phyloP scores from a whole-genome alignment of 2,329 filamentous ascomycete species.

The Sporothrix dimorphospora region DNA sequence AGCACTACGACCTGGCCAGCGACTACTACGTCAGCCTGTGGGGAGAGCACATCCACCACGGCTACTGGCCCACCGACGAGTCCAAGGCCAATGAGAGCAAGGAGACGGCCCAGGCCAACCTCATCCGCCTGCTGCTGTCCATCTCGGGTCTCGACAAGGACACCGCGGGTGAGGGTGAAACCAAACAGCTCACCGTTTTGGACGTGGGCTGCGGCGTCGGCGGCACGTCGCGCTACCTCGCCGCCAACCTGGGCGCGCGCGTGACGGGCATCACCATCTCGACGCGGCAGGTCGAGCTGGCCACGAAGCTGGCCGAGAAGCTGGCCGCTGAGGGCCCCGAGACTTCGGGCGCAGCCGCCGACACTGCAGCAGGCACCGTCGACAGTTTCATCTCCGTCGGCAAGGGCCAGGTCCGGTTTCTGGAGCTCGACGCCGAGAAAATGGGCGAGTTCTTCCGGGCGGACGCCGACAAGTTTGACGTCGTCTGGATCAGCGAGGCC shows the following conservation, averaged over 20 bases:
- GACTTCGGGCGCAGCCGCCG: constrained; percentile 28
- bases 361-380: constrained; percentile 20
- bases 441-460: constrained; percentile 56
- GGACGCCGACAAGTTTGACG: constrained; percentile 51
- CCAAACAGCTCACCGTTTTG: constrained; percentile 47
- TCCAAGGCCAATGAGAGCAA: constrained; percentile 55
- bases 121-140: constrained; percentile 59
- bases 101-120: constrained; percentile 59
- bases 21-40: constrained; percentile 65
- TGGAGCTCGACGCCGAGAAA: constrained; percentile 64
- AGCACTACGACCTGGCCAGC: constrained; percentile 63
- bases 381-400: constrained; percentile 47
- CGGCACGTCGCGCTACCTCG: constrained; percentile 61
- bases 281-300: constrained; percentile 61
- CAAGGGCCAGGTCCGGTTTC: constrained; percentile 54
- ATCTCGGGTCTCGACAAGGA: constrained; percentile 46
- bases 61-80: constrained; percentile 57
- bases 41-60: constrained; percentile 67
- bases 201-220: constrained; percentile 66
- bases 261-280: constrained; percentile 66
- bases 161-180: constrained; percentile 27
- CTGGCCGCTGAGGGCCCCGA: constrained; percentile 40
- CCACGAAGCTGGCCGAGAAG: constrained; percentile 52
- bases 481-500: constrained; percentile 65
- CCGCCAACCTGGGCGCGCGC: constrained; percentile 52